These are phyloP conservation scores for Emmonsiellopsis sp. DNA, from an alignment of 2,329 filamentous ascomycete genomes.

Conservation along the genomic window DNA sequence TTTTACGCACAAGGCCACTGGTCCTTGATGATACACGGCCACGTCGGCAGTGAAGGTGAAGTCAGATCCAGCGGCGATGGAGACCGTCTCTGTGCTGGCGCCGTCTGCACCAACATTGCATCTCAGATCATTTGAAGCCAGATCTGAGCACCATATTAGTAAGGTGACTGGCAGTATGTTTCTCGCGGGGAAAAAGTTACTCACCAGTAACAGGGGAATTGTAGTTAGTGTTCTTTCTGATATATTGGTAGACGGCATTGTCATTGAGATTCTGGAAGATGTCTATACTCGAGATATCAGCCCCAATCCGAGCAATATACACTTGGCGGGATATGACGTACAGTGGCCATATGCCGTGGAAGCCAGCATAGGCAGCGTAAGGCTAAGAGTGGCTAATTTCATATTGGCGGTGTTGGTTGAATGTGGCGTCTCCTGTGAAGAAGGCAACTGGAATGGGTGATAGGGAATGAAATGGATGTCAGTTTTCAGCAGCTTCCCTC, in stretches of 20 bases:
- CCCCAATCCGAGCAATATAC: background rate
- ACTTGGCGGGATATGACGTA: background rate
- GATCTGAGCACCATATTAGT: background rate
- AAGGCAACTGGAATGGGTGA: background rate
- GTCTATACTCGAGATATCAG: slow-evolving; percentile 8
- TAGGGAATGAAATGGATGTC: background rate
- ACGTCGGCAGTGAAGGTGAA: slow-evolving; percentile 12
- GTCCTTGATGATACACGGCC: slow-evolving; percentile 13
- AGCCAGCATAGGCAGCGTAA: background rate
- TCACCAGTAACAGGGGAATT: slow-evolving; percentile 40
- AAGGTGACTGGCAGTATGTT: background rate
- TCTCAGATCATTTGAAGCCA: slow-evolving; percentile 4
- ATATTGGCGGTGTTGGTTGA: background rate
- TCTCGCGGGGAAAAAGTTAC: background rate
- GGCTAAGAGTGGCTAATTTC: background rate
- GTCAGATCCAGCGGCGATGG: slow-evolving; percentile 4
- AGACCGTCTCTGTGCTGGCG: slow-evolving; percentile 1
- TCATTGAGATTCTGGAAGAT: slow-evolving; percentile 24
- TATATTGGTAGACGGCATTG: slow-evolving; percentile 23
- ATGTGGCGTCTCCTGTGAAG: background rate
- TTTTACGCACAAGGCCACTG: slow-evolving; percentile 23
- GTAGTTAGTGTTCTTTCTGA: slow-evolving; percentile 41
- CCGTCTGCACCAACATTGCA: slow-evolving; percentile 7
- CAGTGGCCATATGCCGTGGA: slow-evolving; percentile 1
- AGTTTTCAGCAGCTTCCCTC: background rate